Percentiles rank a stretch among this genome's conserved stretches.
Evolutionary conservation across 495 filamentous ascomycete species (phyloP).

Genomic region (Bombardia bombarda): DNA sequence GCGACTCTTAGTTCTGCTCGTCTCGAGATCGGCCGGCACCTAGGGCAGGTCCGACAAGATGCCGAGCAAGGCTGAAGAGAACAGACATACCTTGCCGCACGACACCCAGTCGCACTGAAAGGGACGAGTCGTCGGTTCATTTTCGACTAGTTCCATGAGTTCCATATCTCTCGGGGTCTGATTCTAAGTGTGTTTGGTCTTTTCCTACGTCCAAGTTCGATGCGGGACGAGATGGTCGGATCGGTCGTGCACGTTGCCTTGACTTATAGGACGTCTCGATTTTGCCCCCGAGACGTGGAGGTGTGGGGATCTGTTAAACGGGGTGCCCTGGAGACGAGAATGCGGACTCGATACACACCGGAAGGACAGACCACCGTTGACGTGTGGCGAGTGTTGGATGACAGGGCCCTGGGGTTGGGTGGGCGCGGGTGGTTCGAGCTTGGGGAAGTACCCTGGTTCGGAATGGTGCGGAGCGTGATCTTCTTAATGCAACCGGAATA

Average conservation of each 20-base stretch:
- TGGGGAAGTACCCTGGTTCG: slow-evolving; percentile 27
- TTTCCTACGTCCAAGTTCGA: slow-evolving; percentile 16
- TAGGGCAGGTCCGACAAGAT: background rate
- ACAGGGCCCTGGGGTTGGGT: background rate
- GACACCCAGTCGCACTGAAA: slow-evolving; percentile 46
- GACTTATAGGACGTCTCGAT: slow-evolving; percentile 27
- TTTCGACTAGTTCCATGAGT: slow-evolving; percentile 45
- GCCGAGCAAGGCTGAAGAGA: background rate
- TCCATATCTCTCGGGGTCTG: slow-evolving; percentile 35
- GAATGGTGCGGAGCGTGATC: slow-evolving; percentile 30
- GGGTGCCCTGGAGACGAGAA: background rate
- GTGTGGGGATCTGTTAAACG: slow-evolving; percentile 5
- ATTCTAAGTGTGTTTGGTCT: slow-evolving; percentile 8
- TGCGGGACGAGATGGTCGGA: slow-evolving; percentile 12
- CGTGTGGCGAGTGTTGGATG: slow-evolving; percentile 14
- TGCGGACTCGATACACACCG: slow-evolving; percentile 1
- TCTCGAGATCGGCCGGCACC: background rate
- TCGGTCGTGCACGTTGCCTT: slow-evolving; percentile 21
- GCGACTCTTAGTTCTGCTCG: slow-evolving; percentile 3
- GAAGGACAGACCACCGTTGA: slow-evolving; percentile 11
- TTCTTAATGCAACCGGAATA: slow-evolving; percentile 32
- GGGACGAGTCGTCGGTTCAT: slow-evolving; percentile 42
- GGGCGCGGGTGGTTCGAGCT: slow-evolving; percentile 22
- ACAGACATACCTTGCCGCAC: slow-evolving; percentile 47
- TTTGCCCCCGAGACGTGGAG: slow-evolving; percentile 15